Conservation (phyloP, 129 eudicot genomes). For the Escallonia herrerae region DNA sequence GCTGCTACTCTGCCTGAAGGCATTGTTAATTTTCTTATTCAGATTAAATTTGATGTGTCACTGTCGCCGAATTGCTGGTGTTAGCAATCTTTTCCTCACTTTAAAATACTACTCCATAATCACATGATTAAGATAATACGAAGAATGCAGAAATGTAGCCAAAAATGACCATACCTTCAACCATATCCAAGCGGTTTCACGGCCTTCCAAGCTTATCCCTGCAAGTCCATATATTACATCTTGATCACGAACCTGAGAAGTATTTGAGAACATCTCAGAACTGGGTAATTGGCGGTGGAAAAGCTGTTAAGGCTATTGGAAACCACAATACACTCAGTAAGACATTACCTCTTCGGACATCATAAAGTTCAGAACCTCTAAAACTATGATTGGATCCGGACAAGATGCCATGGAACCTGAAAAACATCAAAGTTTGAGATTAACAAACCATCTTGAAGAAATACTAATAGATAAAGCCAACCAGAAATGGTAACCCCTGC, state of each 20-base stretch:
- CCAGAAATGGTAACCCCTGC: neutral
- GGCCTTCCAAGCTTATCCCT: neutral
- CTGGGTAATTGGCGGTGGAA: neutral
- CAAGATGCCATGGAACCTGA: neutral
- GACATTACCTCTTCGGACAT: neutral
- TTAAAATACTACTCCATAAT: too few relatives aligned
- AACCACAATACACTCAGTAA: neutral
- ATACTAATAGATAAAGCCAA: too few relatives aligned
- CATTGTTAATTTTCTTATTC: too few relatives aligned
- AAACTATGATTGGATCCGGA: neutral
- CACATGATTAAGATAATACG: too few relatives aligned
- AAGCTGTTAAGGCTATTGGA: neutral
- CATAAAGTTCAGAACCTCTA: neutral
- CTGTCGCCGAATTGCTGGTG: too few relatives aligned
- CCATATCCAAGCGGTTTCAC: neutral
- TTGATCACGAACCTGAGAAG: neutral
- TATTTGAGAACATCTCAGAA: neutral
- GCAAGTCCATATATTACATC: neutral
- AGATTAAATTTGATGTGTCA: too few relatives aligned
- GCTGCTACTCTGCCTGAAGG: too few relatives aligned
- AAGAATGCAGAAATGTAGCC: too few relatives aligned
- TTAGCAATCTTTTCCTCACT: too few relatives aligned
- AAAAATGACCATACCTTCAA: neutral
- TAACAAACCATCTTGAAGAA: too few relatives aligned
- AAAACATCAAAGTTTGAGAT: neutral